These are phyloP conservation scores for Areca catechu DNA, from an alignment of 176 grass and related monocot species.

Conservation along the genomic window DNA sequence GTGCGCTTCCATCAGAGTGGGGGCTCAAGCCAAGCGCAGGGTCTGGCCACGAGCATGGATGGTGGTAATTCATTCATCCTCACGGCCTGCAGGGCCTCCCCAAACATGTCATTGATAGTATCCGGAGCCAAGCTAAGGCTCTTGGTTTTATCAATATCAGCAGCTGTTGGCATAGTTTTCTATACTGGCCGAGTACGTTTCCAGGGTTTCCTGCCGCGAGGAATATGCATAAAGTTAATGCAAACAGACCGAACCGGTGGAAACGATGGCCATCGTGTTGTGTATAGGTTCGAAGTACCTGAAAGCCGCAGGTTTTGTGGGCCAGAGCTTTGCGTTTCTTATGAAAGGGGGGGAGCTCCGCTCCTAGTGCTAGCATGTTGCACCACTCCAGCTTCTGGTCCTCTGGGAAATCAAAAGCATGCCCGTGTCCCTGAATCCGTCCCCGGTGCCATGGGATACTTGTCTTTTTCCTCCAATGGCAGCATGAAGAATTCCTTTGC, in stretches of 20 bases:
- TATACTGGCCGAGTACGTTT: slow-evolving; percentile 50
- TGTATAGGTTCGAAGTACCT: slow-evolving; percentile 1
- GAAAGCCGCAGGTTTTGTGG: slow-evolving; percentile 40
- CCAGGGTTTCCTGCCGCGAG: slow-evolving; percentile 27
- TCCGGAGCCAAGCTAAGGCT: slow-evolving; percentile 34
- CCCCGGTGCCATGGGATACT: slow-evolving; percentile 61
- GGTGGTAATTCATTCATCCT: slow-evolving; percentile 91
- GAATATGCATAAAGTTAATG: too few species aligned
- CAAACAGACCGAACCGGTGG: too few species aligned
- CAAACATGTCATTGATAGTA: slow-evolving; percentile 55
- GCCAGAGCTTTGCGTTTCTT: slow-evolving; percentile 61
- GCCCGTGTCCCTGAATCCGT: slow-evolving; percentile 80
- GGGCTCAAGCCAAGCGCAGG: slow-evolving; percentile 66
- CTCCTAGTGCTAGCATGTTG: too few species aligned
- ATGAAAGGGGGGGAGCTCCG: too few species aligned
- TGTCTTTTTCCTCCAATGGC: slow-evolving; percentile 78
- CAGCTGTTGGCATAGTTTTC: slow-evolving; percentile 35
- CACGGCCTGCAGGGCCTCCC: slow-evolving; percentile 76
- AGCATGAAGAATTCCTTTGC: slow-evolving; percentile 79
- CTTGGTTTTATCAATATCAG: slow-evolving; percentile 34
- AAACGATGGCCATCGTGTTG: too few species aligned
- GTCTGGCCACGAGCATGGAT: slow-evolving; percentile 57
- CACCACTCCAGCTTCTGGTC: slow-evolving; percentile 94
- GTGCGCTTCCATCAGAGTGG: slow-evolving; percentile 79
- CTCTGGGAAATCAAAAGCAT: slow-evolving; percentile 84